Evolutionary conservation across 2,329 filamentous ascomycete species (phyloP).

Genomic region (Fusarium lyarnte): DNA sequence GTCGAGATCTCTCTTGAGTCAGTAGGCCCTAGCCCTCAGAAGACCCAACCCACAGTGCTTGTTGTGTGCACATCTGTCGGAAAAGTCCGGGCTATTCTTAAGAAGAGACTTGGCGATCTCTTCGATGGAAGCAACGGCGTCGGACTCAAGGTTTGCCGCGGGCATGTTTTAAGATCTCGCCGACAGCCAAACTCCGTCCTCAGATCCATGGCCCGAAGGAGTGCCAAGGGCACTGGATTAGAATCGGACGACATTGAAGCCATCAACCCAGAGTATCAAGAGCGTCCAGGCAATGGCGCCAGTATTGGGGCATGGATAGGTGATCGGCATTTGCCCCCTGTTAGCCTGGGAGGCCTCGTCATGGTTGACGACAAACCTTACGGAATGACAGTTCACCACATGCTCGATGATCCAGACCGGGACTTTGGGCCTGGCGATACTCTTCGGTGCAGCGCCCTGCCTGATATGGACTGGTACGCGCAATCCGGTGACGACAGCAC

Average conservation of each 20-base stretch:
- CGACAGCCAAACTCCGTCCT: constrained; percentile 49
- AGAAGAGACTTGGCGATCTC: constrained; percentile 70
- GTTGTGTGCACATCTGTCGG: constrained; percentile 80
- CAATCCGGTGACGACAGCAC: constrained; percentile 55
- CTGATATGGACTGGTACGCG: constrained; percentile 54
- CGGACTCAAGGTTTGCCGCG: constrained; percentile 76
- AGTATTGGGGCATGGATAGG: constrained; percentile 93
- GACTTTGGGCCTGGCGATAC: constrained; percentile 48
- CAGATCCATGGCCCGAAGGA: constrained; percentile 47
- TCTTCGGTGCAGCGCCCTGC: constrained; percentile 53
- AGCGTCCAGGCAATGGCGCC: constrained; percentile 82
- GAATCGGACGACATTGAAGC: constrained; percentile 54
- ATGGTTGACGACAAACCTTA: constrained; percentile 85
- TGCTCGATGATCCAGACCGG: constrained; percentile 78
- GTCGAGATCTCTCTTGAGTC: constrained; percentile 81
- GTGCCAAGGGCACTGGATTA: constrained; percentile 47
- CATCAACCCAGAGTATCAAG: constrained; percentile 80
- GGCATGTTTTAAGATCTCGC: constrained; percentile 71
- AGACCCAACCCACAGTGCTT: constrained; percentile 76
- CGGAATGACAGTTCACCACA: constrained; percentile 97
- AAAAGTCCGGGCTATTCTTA: constrained; percentile 77
- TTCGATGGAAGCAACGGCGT: constrained; percentile 72
- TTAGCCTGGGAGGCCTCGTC: constrained; percentile 89
- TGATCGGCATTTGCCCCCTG: constrained; percentile 85
- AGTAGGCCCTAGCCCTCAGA: constrained; percentile 73